Conservation (phyloP, 225 moss, liverwort and hornwort species). For the Sphagnum tenellum region DNA sequence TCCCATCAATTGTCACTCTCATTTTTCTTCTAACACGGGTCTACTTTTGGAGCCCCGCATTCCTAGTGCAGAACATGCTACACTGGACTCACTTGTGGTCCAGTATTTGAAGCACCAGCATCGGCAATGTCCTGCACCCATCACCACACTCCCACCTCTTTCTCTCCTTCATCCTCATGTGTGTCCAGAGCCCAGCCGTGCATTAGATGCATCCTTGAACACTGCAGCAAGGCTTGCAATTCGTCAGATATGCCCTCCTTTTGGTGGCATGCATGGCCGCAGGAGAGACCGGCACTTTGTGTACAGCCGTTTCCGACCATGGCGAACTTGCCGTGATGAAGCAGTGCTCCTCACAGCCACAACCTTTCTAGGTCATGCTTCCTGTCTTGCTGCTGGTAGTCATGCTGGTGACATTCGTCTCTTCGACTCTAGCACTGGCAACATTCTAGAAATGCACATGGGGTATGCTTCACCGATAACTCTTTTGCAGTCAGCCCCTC, state of each 20-base stretch:
- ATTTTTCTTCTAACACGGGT: constrained; percentile 55
- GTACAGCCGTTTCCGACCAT: constrained; percentile 97
- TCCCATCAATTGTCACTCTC: constrained; percentile 36
- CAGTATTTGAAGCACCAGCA: constrained; percentile 99
- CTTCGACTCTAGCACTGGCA: constrained; percentile 83
- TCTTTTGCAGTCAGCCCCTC: constrained; percentile 89
- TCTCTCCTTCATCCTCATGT: constrained; percentile 95
- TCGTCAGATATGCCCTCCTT: constrained; percentile 79
- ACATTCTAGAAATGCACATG: constrained; percentile 59
- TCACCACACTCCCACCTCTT: constrained; percentile 92
- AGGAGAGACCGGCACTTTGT: constrained; percentile 95
- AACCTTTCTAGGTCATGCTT: constrained; percentile 87
- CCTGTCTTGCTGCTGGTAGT: constrained; percentile 91
- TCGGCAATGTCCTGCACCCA: constrained; percentile 96
- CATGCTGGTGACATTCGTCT: constrained; percentile 87
- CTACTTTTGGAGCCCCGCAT: constrained; percentile 63
- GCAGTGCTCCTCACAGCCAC: constrained; percentile 77
- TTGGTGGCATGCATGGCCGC: constrained; percentile 92
- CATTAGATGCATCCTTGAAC: constrained; percentile 88
- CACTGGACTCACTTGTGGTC: constrained; percentile 89
- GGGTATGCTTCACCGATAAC: constrained; percentile 80
- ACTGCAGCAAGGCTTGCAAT: constrained; percentile 76
- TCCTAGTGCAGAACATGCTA: constrained; percentile 63
- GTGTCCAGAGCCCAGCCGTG: constrained; percentile 95
- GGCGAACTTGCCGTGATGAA: constrained; percentile 96